Evolutionary conservation across 257 asterid genomes (phyloP), one percentile per base, ranked within the genome.

Genomic region (Anisodus acutangulus): DNA sequence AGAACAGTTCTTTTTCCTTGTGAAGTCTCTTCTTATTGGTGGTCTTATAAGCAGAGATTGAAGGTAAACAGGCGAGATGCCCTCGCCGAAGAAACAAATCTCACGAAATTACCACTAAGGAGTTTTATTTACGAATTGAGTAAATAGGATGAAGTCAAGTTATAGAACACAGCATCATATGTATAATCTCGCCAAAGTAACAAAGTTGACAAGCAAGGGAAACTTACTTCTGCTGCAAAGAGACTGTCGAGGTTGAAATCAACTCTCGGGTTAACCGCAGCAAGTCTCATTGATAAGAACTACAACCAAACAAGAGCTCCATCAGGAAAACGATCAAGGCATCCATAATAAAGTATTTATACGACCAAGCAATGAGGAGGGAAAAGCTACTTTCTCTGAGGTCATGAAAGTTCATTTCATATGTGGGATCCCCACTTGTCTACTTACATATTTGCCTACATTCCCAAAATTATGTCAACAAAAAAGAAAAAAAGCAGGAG

Each of bases 221-320:
- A 41, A 87, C 95, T 87, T 90, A 95, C 98, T 86, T 94, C 97
- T 26, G 89, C 90, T 51, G 93, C 91, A 84, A 94, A 84, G 83
- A 95, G 87, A 68, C 88, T 83, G 57, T 95, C 97, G 8, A 94
- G 85, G 89, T 92, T 93, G 88, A 91, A 89, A 88, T 92, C 95
- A 80, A 89, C 90, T 86, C 95, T 88, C 1, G 98, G 96, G 90
- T 92, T 92, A 63, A 88, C 98, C 59, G 97, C 91, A 87, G 98
- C 97, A 60, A 95, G 97, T 88, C 93, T 93, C 98, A 95, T 94
- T n/a, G 98, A 94, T 66, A 95, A 89, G 86, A 92, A 92, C 97
- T 92, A 93, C 72, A 89, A 63, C 83, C 85, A 86, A 55, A 72
- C 78, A 85, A 31, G 86, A 79, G 74, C 82, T 22, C 13, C 31